Conservation (phyloP, 176 grass and related monocot genomes). For the Pontederia crassipes region DNA sequence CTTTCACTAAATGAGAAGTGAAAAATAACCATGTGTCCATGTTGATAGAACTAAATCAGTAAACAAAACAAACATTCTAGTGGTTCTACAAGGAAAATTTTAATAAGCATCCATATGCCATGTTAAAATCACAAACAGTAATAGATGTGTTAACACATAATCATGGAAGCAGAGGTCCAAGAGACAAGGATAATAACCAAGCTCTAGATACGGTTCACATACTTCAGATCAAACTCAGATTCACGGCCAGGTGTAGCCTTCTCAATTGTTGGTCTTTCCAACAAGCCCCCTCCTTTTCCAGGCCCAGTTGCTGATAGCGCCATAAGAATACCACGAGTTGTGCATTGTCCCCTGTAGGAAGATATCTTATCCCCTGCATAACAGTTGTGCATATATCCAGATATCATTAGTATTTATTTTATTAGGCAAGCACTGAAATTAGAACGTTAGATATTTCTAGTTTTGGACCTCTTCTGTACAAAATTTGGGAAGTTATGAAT, state of each 20-base stretch:
- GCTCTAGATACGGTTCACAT: not conserved
- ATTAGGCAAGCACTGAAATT: not conserved
- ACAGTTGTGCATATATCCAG: not conserved
- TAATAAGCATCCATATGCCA: no score
- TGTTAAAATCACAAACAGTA: not conserved
- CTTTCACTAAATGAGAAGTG: no score
- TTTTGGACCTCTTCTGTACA: no score
- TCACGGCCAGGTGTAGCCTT: slow-evolving; percentile 75
- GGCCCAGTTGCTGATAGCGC: slow-evolving; percentile 42
- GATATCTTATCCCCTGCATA: slow-evolving; percentile 49
- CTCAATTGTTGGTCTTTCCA: slow-evolving; percentile 74
- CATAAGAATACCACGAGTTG: slow-evolving; percentile 36
- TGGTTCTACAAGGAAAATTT: no score
- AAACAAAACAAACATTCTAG: no score
- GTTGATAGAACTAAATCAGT: no score
- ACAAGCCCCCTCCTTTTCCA: slow-evolving; percentile 85
- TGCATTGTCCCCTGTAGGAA: slow-evolving; percentile 30
- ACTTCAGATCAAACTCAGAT: slow-evolving; percentile 86
- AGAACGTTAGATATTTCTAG: not conserved
- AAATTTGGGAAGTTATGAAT: no score
- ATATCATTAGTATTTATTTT: not conserved
- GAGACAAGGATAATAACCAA: not conserved
- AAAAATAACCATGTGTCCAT: no score
- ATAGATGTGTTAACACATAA: not conserved
- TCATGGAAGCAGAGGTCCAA: not conserved